Percentiles rank a stretch among this genome's conserved stretches.
These are phyloP conservation scores for Kuraishia cidri DNA, from an alignment of 805 yeast species.

Conservation along the genomic window DNA sequence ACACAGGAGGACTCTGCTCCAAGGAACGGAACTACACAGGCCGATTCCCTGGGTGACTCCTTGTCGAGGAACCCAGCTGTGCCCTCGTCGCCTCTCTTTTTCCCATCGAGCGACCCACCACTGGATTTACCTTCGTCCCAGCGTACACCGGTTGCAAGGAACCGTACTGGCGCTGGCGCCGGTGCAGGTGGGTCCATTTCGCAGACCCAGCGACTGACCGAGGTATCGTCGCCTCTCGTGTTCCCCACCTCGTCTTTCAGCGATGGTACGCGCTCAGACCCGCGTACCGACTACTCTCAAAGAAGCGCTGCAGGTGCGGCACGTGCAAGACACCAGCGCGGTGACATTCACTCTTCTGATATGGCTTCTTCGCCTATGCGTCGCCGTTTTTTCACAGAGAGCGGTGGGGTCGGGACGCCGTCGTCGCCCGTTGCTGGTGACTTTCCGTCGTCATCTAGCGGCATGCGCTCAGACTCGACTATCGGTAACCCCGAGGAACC, in stretches of 20 bases:
- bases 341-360: conserved; percentile 71
- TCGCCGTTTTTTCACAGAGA: conserved; percentile 51
- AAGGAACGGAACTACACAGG: no score
- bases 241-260: conserved; percentile 34
- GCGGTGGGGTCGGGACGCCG: conserved; percentile 9
- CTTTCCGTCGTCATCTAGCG: conserved; percentile 16
- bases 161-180: background rate
- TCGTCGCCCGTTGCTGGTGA: conserved; percentile 12
- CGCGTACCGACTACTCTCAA: conserved; percentile 25
- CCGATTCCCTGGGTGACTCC: conserved; percentile 1
- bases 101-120: conserved; percentile 1
- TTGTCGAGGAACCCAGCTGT: background rate
- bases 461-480: conserved; percentile 12
- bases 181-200: no score
- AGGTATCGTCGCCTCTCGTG: conserved; percentile 39
- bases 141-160: no score
- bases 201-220: conserved; percentile 15
- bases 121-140: no score
- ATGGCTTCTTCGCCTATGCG: conserved; percentile 58
- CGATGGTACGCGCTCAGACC: conserved; percentile 37
- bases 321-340: conserved; percentile 43
- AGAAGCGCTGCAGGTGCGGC: conserved; percentile 35
- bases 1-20: no score
- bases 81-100: conserved; percentile 1
- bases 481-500: conserved; percentile 53